Evolutionary conservation across 208 protist species (phyloP).

Genomic region (Naegleria fowleri): DNA sequence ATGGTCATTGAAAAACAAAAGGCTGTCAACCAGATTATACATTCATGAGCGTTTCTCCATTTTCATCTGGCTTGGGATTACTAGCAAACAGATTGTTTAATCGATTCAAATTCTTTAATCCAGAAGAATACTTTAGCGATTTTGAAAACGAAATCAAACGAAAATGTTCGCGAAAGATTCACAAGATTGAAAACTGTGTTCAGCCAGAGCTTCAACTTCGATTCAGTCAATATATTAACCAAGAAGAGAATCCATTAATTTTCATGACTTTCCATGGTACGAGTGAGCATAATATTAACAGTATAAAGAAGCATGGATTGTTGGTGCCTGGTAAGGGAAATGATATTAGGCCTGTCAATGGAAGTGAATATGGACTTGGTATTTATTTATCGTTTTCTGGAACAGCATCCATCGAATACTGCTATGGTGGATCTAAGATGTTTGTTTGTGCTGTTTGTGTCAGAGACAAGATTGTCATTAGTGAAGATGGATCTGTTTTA

Average conservation of each 20-base stretch:
- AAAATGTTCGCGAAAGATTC: background rate
- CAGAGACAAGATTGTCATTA: background rate
- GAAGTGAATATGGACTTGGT: background rate
- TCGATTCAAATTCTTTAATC: background rate
- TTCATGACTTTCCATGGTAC: background rate
- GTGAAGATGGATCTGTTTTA: background rate
- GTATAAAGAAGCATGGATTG: background rate
- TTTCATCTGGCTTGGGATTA: background rate
- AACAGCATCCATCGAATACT: background rate
- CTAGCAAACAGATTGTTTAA: background rate
- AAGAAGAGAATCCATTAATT: background rate
- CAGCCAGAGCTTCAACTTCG: background rate
- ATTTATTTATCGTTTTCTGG: background rate
- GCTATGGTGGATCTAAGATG: slow-evolving; percentile 1
- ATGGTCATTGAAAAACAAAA: background rate
- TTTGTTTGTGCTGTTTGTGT: background rate
- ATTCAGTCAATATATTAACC: background rate
- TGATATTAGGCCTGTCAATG: background rate
- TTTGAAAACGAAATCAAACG: background rate
- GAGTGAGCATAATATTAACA: background rate
- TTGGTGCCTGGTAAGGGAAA: background rate
- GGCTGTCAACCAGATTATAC: background rate
- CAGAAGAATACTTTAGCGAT: background rate
- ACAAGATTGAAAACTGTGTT: background rate
- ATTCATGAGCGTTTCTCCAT: background rate